phyloP scores from a whole-genome alignment of 2,329 filamentous ascomycete species.

The Pyricularia sp. region DNA sequence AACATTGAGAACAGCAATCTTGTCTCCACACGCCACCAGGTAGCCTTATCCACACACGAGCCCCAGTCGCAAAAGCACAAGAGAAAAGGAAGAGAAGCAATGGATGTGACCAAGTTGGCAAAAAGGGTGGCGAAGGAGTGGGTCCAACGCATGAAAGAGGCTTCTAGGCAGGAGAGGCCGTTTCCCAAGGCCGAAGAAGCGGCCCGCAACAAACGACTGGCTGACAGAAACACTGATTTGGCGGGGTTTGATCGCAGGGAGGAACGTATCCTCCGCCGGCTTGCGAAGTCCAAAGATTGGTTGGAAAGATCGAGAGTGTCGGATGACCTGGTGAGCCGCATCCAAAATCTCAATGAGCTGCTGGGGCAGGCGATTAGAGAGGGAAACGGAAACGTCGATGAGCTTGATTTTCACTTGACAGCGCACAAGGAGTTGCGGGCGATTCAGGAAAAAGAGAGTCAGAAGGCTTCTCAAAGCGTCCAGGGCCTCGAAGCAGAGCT shows the following conservation, averaged over 20 bases:
- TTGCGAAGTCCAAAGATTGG: not conserved
- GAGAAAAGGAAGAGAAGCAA: not conserved
- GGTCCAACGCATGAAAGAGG: not conserved
- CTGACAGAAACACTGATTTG: not conserved
- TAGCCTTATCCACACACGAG: not conserved
- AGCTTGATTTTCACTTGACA: not conserved
- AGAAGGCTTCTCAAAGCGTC: not conserved
- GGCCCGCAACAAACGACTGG: not conserved
- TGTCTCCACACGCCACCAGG: not conserved
- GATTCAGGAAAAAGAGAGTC: not conserved
- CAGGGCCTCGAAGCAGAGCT: not conserved
- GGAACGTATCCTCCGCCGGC: not conserved
- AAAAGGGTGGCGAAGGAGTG: not conserved
- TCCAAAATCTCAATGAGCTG: not conserved
- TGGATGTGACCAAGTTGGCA: not conserved
- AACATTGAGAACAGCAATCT: not conserved
- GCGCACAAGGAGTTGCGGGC: not conserved
- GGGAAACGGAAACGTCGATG: not conserved
- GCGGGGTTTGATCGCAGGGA: not conserved
- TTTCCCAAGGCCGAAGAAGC: not conserved
- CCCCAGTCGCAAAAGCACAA: not conserved
- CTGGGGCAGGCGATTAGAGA: too few species aligned
- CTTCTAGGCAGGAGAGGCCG: not conserved
- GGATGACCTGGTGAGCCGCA: not conserved
- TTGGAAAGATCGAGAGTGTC: not conserved